Percentiles rank a stretch among this genome's conserved stretches.
phyloP scores from a whole-genome alignment of 805 yeast genomes.

The Candida silvatica region DNA sequence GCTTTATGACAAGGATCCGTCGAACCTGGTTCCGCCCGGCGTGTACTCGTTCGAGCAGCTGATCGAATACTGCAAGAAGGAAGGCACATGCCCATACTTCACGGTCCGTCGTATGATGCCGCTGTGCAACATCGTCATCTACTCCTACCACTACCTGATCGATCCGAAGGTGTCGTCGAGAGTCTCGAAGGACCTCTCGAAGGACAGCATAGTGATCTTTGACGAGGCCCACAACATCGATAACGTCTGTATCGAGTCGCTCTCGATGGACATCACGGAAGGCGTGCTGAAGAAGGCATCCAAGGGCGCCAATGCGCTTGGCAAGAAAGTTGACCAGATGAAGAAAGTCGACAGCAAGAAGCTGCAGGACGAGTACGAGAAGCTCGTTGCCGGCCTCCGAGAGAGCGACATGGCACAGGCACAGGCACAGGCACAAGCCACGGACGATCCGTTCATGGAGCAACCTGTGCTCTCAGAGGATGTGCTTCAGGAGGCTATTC shows the following conservation, averaged over 20 bases:
- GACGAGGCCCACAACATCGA: conserved; percentile 99
- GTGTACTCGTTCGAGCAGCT: conserved; percentile 90
- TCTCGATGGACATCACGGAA: conserved; percentile 86
- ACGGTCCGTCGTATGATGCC: conserved; percentile 98
- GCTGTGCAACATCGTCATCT: conserved; percentile 86
- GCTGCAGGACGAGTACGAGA: conserved; percentile 84
- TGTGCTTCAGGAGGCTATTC: conserved; percentile 83
- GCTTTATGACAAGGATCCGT: conserved; percentile 78
- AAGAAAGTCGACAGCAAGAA: conserved; percentile 75
- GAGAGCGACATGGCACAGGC: conserved; percentile 61
- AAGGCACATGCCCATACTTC: conserved; percentile 90
- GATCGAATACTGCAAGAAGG: conserved; percentile 64
- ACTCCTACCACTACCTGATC: conserved; percentile 90
- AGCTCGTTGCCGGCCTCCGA: conserved; percentile 80
- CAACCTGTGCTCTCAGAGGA: conserved; percentile 86
- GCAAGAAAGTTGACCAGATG: conserved; percentile 78
- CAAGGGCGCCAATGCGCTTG: conserved; percentile 73
- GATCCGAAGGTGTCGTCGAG: conserved; percentile 97
- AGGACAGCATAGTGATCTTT: conserved; percentile 88
- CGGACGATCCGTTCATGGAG: conserved; percentile 61
- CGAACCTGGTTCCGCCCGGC: conserved; percentile 82
- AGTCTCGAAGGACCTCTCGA: conserved; percentile 84
- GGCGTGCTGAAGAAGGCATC: conserved; percentile 82
- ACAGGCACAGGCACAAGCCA: too few species aligned
- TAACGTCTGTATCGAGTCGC: conserved; percentile 95